Base-by-base conservation (phyloP, 2,329 filamentous ascomycete species). In the Monilinia fructigena region DNA sequence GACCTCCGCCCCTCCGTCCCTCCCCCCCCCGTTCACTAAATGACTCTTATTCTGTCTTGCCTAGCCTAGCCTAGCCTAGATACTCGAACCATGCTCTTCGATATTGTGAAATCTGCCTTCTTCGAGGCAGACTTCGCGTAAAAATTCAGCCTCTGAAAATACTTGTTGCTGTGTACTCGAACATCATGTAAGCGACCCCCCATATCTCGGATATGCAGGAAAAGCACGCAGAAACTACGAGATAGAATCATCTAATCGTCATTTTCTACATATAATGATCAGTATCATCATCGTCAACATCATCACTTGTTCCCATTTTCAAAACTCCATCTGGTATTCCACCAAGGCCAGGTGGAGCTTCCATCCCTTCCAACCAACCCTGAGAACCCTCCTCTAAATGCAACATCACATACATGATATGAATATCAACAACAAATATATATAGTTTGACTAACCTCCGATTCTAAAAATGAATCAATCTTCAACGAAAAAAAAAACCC, bases 391-490 rank as follows among this genome's bases (percentile, higher is more conserved):
- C 35, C 50, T 28, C 28, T 56, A 28, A 58, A 47, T 59, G 26
- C 18, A 59, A 31, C 26, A 31, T 55, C 31, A 55, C 31, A 55
- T 38, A 40, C 53, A 16, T 55, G 20, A 55, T 28, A n/a, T 40
- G 10, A n/a, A 55, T 35, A 45, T 54, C 50, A 58, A 6, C 23
- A n/a, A 56, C 60, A 45, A 42, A 52, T n/a, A 56, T 35, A 35
- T n/a, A 23, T 11, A 60, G 11, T 16, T 40, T 20, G 31, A 23
- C 45, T 20, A 59, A 48, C 47, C 48, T 42, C n/a, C n/a, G 14
- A 26, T 65, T 53, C 63, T 65, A 60, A 65, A 40, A 52, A 42
- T 53, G 45, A n/a, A 65, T 18, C 35, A n/a, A 65, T 18, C 35
- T 53, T 45, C 18, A 53, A 60, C 45, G 1, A 28, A 60, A 60